Base-by-base conservation (phyloP, 2,329 filamentous ascomycete species). In the Cryphonectria carpinicola region DNA sequence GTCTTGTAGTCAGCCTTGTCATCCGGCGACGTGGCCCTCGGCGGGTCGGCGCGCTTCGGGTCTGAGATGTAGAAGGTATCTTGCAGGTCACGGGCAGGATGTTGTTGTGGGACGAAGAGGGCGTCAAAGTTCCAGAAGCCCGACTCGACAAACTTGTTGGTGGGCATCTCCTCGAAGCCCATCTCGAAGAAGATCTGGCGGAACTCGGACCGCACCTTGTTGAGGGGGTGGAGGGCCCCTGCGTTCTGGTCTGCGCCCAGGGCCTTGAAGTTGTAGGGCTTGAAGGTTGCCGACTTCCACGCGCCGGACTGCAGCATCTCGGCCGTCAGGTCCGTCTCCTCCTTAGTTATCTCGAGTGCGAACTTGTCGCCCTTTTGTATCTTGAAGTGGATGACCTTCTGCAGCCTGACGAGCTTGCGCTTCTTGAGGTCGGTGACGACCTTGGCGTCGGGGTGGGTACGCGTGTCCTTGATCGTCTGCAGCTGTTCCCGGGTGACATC, bases 51-150 rank as follows among this genome's bases (percentile, higher is more conserved):
- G 70, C 82, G 83, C 72, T 89, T 86, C 62, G 96, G 96, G 78
- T 99, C 95, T 56, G 94, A 94, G 78, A 98, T 95, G 85, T 81
- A 99, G 86, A 98, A 98, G 70, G 96, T 98, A 79, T 99, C 96
- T 86, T 99, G 96, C 75, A 98, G 87, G 81, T 99, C 96, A 80
- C 96, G 93, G 71, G 96, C 96, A 66, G 96, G 96, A 81, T 99
- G 96, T 86, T 99, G 96, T 83, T 97, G 96, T 41, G 95, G 95
- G 67, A 98, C 95, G 81, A 95, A 98, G 74, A 99, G 93, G 35
- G 95, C 90, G 79, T 98, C 95, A 81, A 98, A 98, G 83, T 98
- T 98, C 94, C 96, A 99, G 90, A 98, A 98, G 63, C 95, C 95
- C 17, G 95, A 95, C 84, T 99, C 96, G 73, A 98, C 95, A 80